Conservation (phyloP, 2,329 filamentous ascomycete species). For the Fulvia fulva region DNA sequence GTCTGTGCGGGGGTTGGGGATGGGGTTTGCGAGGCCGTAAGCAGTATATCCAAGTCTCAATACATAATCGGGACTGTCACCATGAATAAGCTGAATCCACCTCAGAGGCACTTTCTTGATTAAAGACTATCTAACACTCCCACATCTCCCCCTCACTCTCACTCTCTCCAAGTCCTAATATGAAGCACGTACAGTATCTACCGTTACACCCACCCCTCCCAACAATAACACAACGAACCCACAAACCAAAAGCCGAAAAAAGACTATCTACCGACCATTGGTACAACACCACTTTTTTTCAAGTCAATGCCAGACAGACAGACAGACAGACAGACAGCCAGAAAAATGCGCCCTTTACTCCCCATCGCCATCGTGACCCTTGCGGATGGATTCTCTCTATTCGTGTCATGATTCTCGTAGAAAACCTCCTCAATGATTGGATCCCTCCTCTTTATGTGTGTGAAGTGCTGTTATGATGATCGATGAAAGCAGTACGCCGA, state of each 20-base stretch:
- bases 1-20: constrained; percentile 65
- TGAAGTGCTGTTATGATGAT: background rate
- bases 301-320: background rate
- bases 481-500: constrained; percentile 8
- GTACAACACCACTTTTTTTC: background rate
- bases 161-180: background rate
- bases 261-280: constrained; percentile 4
- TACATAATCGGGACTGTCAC: too few relatives aligned
- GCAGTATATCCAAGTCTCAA: too few relatives aligned
- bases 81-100: too few relatives aligned
- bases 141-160: background rate
- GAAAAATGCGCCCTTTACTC: background rate
- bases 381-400: background rate
- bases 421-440: background rate
- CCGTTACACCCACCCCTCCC: too few relatives aligned
- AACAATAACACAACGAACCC: too few relatives aligned
- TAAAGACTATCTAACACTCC: background rate
- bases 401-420: constrained; percentile 1
- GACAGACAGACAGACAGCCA: too few relatives aligned
- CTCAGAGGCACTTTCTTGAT: background rate
- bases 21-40: constrained; percentile 30
- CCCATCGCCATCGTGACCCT: background rate
- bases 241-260: constrained; percentile 5
- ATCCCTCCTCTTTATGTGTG: background rate
- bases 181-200: background rate